Evolutionary conservation across 352 stramenopile species (phyloP).

Genomic region (Phytopythium oedochilum): DNA sequence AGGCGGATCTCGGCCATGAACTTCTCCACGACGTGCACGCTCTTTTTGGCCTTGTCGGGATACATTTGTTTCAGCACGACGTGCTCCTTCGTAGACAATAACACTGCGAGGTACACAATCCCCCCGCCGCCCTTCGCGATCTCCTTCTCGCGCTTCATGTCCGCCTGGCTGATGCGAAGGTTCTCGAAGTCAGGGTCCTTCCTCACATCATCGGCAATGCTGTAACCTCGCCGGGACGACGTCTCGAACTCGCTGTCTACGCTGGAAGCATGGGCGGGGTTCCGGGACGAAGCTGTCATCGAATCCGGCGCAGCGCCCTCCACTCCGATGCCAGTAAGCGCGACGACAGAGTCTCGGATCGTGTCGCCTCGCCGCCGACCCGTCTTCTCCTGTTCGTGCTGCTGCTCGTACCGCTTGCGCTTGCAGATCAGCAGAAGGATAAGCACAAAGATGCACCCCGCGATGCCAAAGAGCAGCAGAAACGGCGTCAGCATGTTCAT

Average conservation of each 20-base stretch:
- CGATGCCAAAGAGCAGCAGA: conserved; percentile 3
- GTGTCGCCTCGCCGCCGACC: not conserved
- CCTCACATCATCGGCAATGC: conserved; percentile 42
- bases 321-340: not conserved
- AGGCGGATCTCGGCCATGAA: conserved; percentile 55
- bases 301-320: not conserved
- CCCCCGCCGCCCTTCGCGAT: conserved; percentile 55
- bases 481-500: conserved; percentile 4
- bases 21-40: conserved; percentile 24
- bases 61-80: conserved; percentile 53
- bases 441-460: not conserved
- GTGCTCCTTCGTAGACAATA: conserved; percentile 18
- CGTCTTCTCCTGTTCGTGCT: conserved; percentile 2
- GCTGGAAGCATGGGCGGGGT: not conserved
- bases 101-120: conserved; percentile 36
- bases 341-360: not conserved
- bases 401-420: conserved; percentile 5
- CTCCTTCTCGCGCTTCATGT: conserved; percentile 25
- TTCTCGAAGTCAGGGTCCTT: conserved; percentile 37
- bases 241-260: not conserved
- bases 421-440: conserved; percentile 5
- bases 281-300: not conserved
- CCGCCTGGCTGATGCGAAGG: conserved; percentile 42
- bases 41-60: conserved; percentile 39
- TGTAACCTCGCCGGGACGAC: not conserved